Evolutionary conservation across 768 basidiomycete species (phyloP).

Genomic region (Guyanaporus albipodus): DNA sequence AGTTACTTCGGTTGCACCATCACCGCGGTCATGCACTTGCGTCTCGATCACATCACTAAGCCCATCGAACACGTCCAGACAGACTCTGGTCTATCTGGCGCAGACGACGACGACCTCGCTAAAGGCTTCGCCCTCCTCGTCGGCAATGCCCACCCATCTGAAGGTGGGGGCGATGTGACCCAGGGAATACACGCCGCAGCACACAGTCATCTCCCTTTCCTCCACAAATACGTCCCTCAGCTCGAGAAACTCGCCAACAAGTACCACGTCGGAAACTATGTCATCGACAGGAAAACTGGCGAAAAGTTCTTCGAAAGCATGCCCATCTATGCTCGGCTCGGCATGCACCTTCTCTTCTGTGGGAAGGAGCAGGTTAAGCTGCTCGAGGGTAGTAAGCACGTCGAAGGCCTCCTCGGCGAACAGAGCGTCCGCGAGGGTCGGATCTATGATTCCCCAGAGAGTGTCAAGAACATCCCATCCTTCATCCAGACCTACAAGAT

Average conservation of each 20-base stretch:
- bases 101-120: slow-evolving; percentile 20
- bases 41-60: slow-evolving; percentile 18
- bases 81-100: slow-evolving; percentile 14
- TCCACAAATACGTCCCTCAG: slow-evolving; percentile 50
- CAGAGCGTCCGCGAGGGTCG: slow-evolving; percentile 55
- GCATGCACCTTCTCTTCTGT: slow-evolving; percentile 75
- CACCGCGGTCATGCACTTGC: slow-evolving; percentile 13
- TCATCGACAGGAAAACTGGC: slow-evolving; percentile 42
- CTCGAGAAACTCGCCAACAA: slow-evolving; percentile 49
- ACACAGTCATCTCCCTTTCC: slow-evolving; percentile 34
- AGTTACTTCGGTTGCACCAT: background rate
- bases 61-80: slow-evolving; percentile 28
- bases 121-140: slow-evolving; percentile 19
- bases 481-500: slow-evolving; percentile 57
- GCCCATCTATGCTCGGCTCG: slow-evolving; percentile 67
- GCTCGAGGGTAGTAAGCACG: slow-evolving; percentile 41
- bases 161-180: slow-evolving; percentile 11
- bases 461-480: slow-evolving; percentile 48
- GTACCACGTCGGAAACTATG: slow-evolving; percentile 60
- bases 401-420: slow-evolving; percentile 50
- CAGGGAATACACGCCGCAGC: slow-evolving; percentile 34
- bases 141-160: slow-evolving; percentile 14
- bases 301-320: slow-evolving; percentile 67
- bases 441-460: slow-evolving; percentile 52
- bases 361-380: slow-evolving; percentile 48